These are phyloP conservation scores for Tylopilus subfusipes DNA, from an alignment of 768 basidiomycete genomes.

Conservation along the genomic window DNA sequence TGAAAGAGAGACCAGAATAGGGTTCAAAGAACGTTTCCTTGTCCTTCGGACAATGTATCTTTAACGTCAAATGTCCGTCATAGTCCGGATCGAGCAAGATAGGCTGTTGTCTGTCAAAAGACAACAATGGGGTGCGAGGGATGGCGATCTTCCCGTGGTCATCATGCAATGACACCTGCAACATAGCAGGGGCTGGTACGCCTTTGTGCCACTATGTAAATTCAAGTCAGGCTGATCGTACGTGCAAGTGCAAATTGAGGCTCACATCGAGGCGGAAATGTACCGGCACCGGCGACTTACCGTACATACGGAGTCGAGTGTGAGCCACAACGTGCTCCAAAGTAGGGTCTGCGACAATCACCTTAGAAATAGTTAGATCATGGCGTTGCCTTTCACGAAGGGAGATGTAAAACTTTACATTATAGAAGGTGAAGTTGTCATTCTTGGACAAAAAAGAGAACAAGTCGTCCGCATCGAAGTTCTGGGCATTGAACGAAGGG, in stretches of 20 bases:
- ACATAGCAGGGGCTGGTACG: background rate
- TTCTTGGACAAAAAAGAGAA: background rate
- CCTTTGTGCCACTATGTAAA: conserved; percentile 2
- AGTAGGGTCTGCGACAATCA: conserved; percentile 11
- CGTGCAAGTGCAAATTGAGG: background rate
- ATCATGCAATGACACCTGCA: conserved; percentile 6
- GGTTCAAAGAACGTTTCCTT: background rate
- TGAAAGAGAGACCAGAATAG: conserved; percentile 7
- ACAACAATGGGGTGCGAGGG: background rate
- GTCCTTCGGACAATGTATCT: background rate
- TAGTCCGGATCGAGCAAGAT: background rate
- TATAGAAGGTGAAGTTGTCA: conserved; percentile 1
- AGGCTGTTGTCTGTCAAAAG: background rate
- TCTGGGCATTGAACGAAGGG: background rate
- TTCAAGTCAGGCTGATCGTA: background rate
- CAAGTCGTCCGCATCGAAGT: background rate
- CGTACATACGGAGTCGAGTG: conserved; percentile 10
- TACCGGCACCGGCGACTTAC: background rate
- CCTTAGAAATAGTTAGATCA: background rate
- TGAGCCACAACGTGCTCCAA: background rate
- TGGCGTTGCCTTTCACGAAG: background rate
- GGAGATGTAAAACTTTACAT: background rate
- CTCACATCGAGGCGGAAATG: conserved; percentile 2
- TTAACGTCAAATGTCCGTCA: conserved; percentile 3
- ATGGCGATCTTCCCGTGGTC: background rate